Evolutionary conservation across 495 filamentous ascomycete species (phyloP).

Genomic region (Hypoxylon cercidicola): DNA sequence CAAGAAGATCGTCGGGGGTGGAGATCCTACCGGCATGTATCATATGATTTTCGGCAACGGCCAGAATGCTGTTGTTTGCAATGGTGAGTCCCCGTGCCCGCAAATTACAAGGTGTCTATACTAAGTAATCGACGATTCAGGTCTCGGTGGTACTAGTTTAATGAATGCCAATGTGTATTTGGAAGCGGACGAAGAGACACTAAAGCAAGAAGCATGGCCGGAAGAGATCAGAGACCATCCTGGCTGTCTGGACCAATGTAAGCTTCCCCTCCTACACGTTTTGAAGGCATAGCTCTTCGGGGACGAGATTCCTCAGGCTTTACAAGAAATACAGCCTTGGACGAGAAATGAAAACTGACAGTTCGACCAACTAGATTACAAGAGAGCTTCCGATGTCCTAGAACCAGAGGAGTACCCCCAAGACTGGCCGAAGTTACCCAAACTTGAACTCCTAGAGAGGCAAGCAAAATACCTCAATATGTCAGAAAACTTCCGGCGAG

Average conservation of each 20-base stretch:
- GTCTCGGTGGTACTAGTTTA: conserved; percentile 71
- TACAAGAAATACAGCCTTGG: background rate
- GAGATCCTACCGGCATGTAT: conserved; percentile 69
- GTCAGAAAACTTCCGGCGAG: conserved; percentile 64
- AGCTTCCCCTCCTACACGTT: conserved; percentile 32
- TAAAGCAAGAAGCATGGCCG: conserved; percentile 68
- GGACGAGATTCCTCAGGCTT: background rate
- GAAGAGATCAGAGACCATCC: conserved; percentile 63
- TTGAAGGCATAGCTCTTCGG: background rate
- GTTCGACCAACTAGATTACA: conserved; percentile 59
- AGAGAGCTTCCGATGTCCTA: conserved; percentile 64
- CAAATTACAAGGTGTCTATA: background rate
- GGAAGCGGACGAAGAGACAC: conserved; percentile 64
- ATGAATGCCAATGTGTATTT: conserved; percentile 77
- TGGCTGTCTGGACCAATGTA: conserved; percentile 60
- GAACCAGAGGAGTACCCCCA: conserved; percentile 69
- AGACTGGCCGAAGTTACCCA: conserved; percentile 64
- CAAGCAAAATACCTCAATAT: conserved; percentile 64
- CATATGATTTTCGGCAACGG: conserved; percentile 71
- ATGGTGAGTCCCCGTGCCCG: conserved; percentile 57
- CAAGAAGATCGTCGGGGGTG: conserved; percentile 55
- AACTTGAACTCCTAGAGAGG: conserved; percentile 65
- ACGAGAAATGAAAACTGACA: conserved; percentile 7
- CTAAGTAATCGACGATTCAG: conserved; percentile 41
- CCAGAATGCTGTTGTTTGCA: conserved; percentile 72